A percentile compares a stretch with the other conserved stretches of the same genome.
Conservation (phyloP, 2,329 filamentous ascomycete species). For the Fusarium fujikuroi region DNA sequence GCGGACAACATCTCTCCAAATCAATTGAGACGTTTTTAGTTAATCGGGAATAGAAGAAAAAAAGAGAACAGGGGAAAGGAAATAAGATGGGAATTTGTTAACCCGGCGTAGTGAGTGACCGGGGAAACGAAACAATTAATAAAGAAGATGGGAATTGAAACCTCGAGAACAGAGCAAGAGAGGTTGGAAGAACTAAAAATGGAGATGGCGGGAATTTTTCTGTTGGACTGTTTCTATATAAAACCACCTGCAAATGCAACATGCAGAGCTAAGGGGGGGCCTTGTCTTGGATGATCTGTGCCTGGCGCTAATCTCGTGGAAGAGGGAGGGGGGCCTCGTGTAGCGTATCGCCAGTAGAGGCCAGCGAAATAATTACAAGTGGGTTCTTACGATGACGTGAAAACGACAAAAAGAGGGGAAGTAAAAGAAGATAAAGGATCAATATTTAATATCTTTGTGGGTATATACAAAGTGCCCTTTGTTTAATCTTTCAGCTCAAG, state of each 20-base stretch:
- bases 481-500: neutral
- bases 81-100: conserved; percentile 25
- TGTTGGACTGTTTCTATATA: conserved; percentile 23
- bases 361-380: neutral
- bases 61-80: neutral
- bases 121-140: conserved; percentile 14
- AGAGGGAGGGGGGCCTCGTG: conserved; percentile 2
- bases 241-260: conserved; percentile 1
- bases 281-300: conserved; percentile 3
- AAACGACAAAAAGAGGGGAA: neutral
- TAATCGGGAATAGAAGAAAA: neutral
- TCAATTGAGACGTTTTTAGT: conserved; percentile 1
- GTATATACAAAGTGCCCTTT: neutral
- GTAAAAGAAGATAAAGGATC: neutral
- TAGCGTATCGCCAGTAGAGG: neutral
- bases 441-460: neutral
- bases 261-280: neutral
- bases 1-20: conserved; percentile 44
- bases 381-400: neutral
- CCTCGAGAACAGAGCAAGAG: neutral
- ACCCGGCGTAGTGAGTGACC: conserved; percentile 45
- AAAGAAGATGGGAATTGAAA: neutral
- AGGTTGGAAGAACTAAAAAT: conserved; percentile 18
- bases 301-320: conserved; percentile 25
- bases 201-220: conserved; percentile 17